phyloP scores from a whole-genome alignment of 768 basidiomycete genomes.

The Boletus bicolor region DNA sequence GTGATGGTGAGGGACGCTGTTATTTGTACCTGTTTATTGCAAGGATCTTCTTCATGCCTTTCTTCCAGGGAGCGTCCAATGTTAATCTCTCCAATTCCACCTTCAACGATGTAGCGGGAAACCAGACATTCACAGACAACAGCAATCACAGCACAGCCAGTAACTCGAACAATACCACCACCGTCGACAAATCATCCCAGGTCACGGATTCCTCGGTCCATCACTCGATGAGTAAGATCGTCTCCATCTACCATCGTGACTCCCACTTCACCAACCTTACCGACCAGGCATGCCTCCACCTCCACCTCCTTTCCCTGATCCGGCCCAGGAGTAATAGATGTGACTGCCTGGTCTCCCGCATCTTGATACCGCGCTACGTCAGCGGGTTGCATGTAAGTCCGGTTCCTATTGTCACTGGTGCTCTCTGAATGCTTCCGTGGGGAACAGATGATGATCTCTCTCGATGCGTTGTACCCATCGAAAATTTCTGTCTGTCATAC shows the following conservation, averaged over 20 bases:
- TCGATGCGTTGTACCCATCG: neutral
- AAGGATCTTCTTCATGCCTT: constrained; percentile 14
- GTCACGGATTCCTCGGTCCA: constrained; percentile 23
- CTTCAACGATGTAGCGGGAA: constrained; percentile 21
- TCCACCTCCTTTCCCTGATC: constrained; percentile 4
- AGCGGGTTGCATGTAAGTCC: neutral
- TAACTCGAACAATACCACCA: constrained; percentile 21
- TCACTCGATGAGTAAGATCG: constrained; percentile 22
- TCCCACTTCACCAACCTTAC: neutral
- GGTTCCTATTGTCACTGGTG: neutral
- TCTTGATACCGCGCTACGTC: neutral
- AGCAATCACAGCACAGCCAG: constrained; percentile 15
- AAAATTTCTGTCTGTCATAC: neutral
- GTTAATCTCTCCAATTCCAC: constrained; percentile 16
- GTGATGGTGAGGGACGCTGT: neutral
- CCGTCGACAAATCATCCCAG: constrained; percentile 13
- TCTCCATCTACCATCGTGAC: neutral
- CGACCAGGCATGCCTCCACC: neutral
- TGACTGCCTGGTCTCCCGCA: neutral
- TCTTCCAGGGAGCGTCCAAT: constrained; percentile 21
- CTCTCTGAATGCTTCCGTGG: neutral
- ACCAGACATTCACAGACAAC: constrained; percentile 18
- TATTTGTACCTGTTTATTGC: neutral
- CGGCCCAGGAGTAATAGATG: neutral
- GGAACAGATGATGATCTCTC: neutral